These are phyloP conservation scores for Noccaea caerulescens DNA, from an alignment of 345 rosid species.

Conservation along the genomic window DNA sequence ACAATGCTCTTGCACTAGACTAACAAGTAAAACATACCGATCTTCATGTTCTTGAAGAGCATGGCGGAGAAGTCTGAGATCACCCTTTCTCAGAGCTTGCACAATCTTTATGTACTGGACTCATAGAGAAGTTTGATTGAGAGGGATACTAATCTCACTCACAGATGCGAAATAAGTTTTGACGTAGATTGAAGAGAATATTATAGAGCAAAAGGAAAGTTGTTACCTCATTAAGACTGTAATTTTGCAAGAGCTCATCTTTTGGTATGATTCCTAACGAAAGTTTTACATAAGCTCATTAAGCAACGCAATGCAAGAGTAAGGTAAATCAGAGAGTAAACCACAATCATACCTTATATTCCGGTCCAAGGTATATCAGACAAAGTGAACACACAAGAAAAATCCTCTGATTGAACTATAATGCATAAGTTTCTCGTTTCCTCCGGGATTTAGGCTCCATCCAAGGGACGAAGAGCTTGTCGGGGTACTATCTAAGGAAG, in stretches of 20 bases:
- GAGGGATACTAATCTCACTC: not conserved
- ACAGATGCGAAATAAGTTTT: conserved; percentile 3
- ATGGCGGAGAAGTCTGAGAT: conserved; percentile 81
- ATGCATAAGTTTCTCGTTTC: too few relatives aligned
- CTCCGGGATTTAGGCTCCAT: too few relatives aligned
- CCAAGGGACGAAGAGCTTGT: too few relatives aligned
- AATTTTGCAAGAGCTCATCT: conserved; percentile 64
- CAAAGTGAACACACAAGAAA: not conserved
- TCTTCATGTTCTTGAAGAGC: conserved; percentile 92
- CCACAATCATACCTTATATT: conserved; percentile 73
- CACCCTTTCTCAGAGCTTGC: conserved; percentile 76
- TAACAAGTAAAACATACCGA: conserved; percentile 50
- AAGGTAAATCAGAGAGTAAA: conserved; percentile 11
- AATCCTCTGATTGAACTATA: too few relatives aligned
- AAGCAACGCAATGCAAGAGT: conserved; percentile 8
- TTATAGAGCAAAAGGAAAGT: conserved; percentile 19
- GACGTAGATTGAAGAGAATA: not conserved
- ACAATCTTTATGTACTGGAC: conserved; percentile 75
- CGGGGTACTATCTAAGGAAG: too few relatives aligned
- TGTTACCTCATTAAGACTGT: conserved; percentile 77
- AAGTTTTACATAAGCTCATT: conserved; percentile 53
- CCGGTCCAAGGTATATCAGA: conserved; percentile 42
- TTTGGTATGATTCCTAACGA: conserved; percentile 81
- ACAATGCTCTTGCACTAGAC: conserved; percentile 9
- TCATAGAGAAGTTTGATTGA: conserved; percentile 22